Percentiles rank a stretch among this genome's conserved stretches.
Evolutionary conservation across 768 basidiomycete genomes (phyloP).

Genomic region (Termitomyces sp.): DNA sequence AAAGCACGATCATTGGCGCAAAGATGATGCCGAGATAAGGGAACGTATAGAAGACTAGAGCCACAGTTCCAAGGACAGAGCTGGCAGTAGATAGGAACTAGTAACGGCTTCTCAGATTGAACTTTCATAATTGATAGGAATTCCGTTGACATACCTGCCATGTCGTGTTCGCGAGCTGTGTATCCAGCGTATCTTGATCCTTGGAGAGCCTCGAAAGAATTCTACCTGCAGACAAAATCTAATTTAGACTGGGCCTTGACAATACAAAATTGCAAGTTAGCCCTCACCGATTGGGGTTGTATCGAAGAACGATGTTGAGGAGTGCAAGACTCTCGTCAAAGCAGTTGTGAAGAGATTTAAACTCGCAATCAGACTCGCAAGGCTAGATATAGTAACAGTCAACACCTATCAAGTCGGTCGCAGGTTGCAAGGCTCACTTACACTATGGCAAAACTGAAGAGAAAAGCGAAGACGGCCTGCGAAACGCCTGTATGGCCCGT

Average conservation of each 20-base stretch:
- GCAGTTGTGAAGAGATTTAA: constrained; percentile 55
- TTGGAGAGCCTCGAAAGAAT: constrained; percentile 58
- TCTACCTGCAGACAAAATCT: constrained; percentile 37
- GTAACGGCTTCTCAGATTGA: background rate
- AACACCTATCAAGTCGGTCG: background rate
- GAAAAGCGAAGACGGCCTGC: constrained; percentile 50
- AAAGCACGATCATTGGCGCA: constrained; percentile 48
- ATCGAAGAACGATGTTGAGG: constrained; percentile 69
- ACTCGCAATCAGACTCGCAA: constrained; percentile 39
- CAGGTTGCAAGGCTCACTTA: constrained; percentile 23
- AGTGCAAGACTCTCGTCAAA: constrained; percentile 53
- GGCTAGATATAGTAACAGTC: constrained; percentile 21
- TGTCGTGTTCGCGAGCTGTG: constrained; percentile 43
- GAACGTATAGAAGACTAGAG: constrained; percentile 63
- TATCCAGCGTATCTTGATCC: constrained; percentile 60
- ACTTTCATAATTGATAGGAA: too few relatives aligned
- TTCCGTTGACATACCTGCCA: constrained; percentile 35
- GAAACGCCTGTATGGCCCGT: constrained; percentile 37
- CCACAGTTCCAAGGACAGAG: constrained; percentile 53
- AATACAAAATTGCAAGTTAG: background rate
- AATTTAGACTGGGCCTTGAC: too few relatives aligned
- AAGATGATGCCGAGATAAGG: constrained; percentile 68
- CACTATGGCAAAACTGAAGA: constrained; percentile 49
- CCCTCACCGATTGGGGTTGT: constrained; percentile 62
- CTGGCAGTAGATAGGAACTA: constrained; percentile 41